Percentiles rank a stretch among this genome's conserved stretches.
Conservation (phyloP, 352 stramenopile species). For the Blastocystis sp. region DNA sequence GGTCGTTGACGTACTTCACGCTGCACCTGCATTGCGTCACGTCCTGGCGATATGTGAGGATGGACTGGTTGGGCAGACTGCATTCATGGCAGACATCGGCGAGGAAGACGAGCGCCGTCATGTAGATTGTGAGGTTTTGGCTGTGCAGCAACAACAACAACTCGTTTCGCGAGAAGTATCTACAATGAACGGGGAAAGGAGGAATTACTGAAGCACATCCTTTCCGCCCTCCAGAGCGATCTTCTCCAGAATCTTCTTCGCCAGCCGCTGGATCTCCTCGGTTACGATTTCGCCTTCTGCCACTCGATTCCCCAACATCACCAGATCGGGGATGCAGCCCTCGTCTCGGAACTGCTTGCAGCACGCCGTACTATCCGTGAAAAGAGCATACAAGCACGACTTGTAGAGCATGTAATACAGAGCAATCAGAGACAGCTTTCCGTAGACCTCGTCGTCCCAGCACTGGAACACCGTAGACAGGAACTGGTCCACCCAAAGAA, state of each 20-base stretch:
- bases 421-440: not conserved
- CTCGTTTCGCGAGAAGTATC: slow-evolving; percentile 26
- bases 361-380: slow-evolving; percentile 16
- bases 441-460: not conserved
- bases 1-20: slow-evolving; percentile 4
- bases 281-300: not conserved
- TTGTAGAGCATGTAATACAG: slow-evolving; percentile 72
- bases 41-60: slow-evolving; percentile 16
- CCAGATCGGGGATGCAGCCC: slow-evolving; percentile 7
- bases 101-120: slow-evolving; percentile 9
- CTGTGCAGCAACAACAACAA: slow-evolving; percentile 40
- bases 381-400: not conserved
- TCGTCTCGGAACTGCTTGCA: slow-evolving; percentile 41
- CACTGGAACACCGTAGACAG: slow-evolving; percentile 58
- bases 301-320: not conserved
- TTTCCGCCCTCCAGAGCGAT: slow-evolving; percentile 34
- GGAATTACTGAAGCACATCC: not conserved
- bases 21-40: not conserved
- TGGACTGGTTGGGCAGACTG: not conserved
- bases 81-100: not conserved
- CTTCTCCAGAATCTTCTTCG: slow-evolving; percentile 38
- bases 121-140: not conserved
- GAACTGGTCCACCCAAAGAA: slow-evolving; percentile 31
- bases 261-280: not conserved
- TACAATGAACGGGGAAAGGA: not conserved